These are phyloP conservation scores for Lactifluus subvellereus DNA, from an alignment of 768 basidiomycete genomes.

Conservation along the genomic window DNA sequence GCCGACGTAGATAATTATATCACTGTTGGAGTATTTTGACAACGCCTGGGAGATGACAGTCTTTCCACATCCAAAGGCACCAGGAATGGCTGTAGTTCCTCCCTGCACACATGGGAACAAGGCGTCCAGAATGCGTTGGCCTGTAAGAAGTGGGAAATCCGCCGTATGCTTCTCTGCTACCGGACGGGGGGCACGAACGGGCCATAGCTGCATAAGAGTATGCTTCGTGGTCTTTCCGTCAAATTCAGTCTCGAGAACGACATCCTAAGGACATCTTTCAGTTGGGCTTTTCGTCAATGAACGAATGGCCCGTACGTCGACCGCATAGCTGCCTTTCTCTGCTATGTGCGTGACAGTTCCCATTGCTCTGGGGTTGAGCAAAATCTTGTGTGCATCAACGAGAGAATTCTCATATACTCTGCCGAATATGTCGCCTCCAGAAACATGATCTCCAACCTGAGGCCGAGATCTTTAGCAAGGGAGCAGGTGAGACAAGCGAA, in stretches of 20 bases:
- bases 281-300: slow-evolving; percentile 5
- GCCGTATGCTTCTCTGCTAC: slow-evolving; percentile 94
- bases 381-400: slow-evolving; percentile 94
- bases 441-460: slow-evolving; percentile 92
- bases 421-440: slow-evolving; percentile 96
- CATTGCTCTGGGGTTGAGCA: slow-evolving; percentile 88
- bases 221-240: slow-evolving; percentile 91
- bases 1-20: slow-evolving; percentile 98
- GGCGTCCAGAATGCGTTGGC: slow-evolving; percentile 94
- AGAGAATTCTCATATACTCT: slow-evolving; percentile 96
- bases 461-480: not conserved
- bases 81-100: slow-evolving; percentile 95
- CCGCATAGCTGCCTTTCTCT: slow-evolving; percentile 88
- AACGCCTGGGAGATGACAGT: slow-evolving; percentile 98
- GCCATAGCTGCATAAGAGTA: slow-evolving; percentile 98
- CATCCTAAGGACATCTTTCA: slow-evolving; percentile 50
- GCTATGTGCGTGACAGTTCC: slow-evolving; percentile 93
- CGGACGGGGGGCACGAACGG: slow-evolving; percentile 95
- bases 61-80: slow-evolving; percentile 98
- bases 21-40: slow-evolving; percentile 98
- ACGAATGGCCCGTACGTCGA: slow-evolving; percentile 51
- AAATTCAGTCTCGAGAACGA: slow-evolving; percentile 96
- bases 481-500: not conserved
- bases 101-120: slow-evolving; percentile 99
- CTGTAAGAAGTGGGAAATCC: slow-evolving; percentile 86